Evolutionary conservation across 164 flowering plant species (phyloP).

Genomic region (Saururus chinensis): DNA sequence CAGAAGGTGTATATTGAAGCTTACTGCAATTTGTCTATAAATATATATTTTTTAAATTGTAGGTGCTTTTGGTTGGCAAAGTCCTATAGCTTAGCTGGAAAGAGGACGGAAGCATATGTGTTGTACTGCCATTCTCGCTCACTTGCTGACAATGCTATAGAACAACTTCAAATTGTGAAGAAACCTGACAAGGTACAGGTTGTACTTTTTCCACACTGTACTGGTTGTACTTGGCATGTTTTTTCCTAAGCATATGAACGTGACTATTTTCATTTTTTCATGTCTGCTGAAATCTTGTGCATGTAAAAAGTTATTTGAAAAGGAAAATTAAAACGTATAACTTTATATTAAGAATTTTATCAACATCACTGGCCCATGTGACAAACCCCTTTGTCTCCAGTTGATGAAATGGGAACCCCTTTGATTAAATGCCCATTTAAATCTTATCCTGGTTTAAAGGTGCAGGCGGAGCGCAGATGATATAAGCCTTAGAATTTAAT

Average conservation of each 20-base stretch:
- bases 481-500: background rate
- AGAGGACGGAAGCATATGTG: conserved; percentile 83
- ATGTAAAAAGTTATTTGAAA: background rate
- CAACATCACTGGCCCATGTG: no score
- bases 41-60: no score
- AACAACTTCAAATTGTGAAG: conserved; percentile 27
- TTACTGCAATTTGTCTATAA: no score
- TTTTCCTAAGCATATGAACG: background rate
- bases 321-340: no score
- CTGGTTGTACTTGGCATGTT: background rate
- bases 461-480: background rate
- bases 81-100: conserved; percentile 90
- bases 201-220: no score
- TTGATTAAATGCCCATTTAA: no score
- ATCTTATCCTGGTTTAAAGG: background rate
- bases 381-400: no score
- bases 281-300: background rate
- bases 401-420: no score
- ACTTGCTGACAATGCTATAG: conserved; percentile 50
- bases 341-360: no score
- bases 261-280: background rate
- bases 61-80: conserved; percentile 98
- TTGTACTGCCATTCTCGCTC: conserved; percentile 70
- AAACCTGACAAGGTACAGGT: conserved; percentile 34
- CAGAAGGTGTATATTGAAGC: no score